Evolutionary conservation across 371 early-diverging fungal genomes (phyloP).

Genomic region (Rhizopus arrhizus): DNA sequence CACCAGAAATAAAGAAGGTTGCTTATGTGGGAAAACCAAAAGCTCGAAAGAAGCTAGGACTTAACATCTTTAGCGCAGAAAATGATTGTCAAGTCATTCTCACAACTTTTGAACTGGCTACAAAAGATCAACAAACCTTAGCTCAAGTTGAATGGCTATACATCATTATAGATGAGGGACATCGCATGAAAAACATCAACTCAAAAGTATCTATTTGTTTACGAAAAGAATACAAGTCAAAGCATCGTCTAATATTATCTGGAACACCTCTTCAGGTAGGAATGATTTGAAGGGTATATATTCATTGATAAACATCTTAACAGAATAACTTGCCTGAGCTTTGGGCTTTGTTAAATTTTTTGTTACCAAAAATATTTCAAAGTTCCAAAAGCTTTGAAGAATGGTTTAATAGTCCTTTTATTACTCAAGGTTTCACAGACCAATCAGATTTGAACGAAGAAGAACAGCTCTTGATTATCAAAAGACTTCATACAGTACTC

Average conservation of each 20-base stretch:
- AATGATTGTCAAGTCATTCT: constrained; percentile 92
- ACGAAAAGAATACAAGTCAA: constrained; percentile 80
- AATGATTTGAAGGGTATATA: not conserved
- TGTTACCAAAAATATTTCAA: constrained; percentile 95
- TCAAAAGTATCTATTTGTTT: constrained; percentile 86
- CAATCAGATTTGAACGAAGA: constrained; percentile 94
- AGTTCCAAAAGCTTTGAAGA: constrained; percentile 96
- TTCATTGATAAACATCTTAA: not conserved
- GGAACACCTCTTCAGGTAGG: constrained; percentile 97
- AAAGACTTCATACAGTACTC: constrained; percentile 95
- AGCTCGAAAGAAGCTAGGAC: constrained; percentile 74
- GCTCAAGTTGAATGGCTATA: constrained; percentile 92
- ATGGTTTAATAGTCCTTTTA: constrained; percentile 98
- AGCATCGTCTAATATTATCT: constrained; percentile 96
- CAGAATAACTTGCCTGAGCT: constrained; percentile 98
- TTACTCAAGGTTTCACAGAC: constrained; percentile 83
- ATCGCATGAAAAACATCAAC: constrained; percentile 96
- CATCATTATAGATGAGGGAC: constrained; percentile 98
- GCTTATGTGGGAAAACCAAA: constrained; percentile 89
- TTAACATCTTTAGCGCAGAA: constrained; percentile 62
- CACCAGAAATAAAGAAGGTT: constrained; percentile 87
- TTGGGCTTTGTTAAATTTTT: constrained; percentile 98
- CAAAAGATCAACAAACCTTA: constrained; percentile 86
- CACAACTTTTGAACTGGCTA: constrained; percentile 98
- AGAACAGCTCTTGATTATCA: constrained; percentile 95